Base-by-base conservation (phyloP, 2,329 filamentous ascomycete genomes). In the Fusarium sp. region DNA sequence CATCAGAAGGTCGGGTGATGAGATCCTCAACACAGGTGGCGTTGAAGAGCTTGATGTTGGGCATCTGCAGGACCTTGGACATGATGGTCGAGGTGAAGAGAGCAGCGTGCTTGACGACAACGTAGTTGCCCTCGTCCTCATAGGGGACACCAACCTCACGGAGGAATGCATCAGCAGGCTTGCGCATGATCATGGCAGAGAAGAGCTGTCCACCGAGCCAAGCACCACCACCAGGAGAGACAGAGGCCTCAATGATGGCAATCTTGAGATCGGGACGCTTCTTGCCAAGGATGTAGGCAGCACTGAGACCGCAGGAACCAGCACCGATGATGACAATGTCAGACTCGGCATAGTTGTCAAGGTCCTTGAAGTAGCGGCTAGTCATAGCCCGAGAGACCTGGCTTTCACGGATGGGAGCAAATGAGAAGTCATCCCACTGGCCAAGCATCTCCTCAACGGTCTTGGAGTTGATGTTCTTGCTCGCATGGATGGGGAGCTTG, bases 31-130 rank as follows among this genome's bases (percentile, higher is more conserved):
- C 94, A 20, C 92, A 87, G 36, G 95, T 97, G 38, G 94, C 94
- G 79, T 98, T 98, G 89, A 97, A 98, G 67, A 98, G 90, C 88
- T 98, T 98, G 77, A 97, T 88, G 81, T 98, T 97, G 68, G 93
- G 92, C 84, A 97, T 92, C 63, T 87, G 82, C 52, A 98, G 85
- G 11, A 98, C 94, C 81, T 92, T 92, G 78, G 91, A 91, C 75
- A 98, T 84, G 62, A 98, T 85, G 26, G 94, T 97, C 63, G 91
- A 93, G 33, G 94, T 98, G 85, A 97, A 97, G 65, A 97, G 87
- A 1, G 94, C 93, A 34, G 95, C 94, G 81, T 97, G 94, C 88
- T 96, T 97, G 79, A 97, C 94, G 2, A 97, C 93, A 15, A 98
- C 94, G 73, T 92, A 96, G 82, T 92, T 88, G 53, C 92, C 92